Evolutionary conservation across 192 early-diverging fungal species (phyloP), one percentile per base, ranked within the genome.

Genomic region (Coemansia sp.): DNA sequence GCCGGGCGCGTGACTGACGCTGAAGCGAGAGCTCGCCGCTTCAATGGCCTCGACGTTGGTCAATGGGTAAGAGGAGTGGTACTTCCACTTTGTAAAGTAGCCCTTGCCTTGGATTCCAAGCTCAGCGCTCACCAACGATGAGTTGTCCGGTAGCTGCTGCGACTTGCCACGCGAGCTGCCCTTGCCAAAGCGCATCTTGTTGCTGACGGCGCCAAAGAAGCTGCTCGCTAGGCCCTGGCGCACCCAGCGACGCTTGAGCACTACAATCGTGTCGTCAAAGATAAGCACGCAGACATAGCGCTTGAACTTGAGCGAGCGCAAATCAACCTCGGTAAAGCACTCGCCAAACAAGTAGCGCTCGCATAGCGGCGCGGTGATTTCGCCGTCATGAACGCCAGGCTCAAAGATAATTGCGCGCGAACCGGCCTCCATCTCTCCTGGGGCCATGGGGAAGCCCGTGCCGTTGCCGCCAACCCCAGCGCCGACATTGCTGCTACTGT

Each of bases 51-150:
- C 88, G 12, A 87, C 76, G 26, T 74, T 84, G 25, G 75, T 56
- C 6, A 89, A 65, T 3, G 84, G 79, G 66, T 88, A 89, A 31
- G 73, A 79, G 18, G 87, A 83, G 42, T 87, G 86, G 64, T 82
- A 83, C 73, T 89, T 88, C 88, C 88, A 89, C 73, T 88, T 88
- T 39, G 86, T 88, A 75, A 83, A 89, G 66, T 89, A 88, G 7
- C 88, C 88, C 53, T 83, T 83, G 25, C 85, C 80, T 20, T 83
- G 76, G 41, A 76, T 70, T 10, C 72, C 66, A 14, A 68, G 57
- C 71, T 84, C 81, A 38, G 83, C 82, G 41, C 85, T 87, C 48
- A 68, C 77, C 35, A 87, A 68, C 20, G 82, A 79, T 57, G 72
- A 75, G 56, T 75, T 76, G 62, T 89, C 86, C 6, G 81, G 10